Evolutionary conservation across 2,329 filamentous ascomycete species (phyloP), one percentile per base, ranked within the genome.

Genomic region (Fusarium aywerte): DNA sequence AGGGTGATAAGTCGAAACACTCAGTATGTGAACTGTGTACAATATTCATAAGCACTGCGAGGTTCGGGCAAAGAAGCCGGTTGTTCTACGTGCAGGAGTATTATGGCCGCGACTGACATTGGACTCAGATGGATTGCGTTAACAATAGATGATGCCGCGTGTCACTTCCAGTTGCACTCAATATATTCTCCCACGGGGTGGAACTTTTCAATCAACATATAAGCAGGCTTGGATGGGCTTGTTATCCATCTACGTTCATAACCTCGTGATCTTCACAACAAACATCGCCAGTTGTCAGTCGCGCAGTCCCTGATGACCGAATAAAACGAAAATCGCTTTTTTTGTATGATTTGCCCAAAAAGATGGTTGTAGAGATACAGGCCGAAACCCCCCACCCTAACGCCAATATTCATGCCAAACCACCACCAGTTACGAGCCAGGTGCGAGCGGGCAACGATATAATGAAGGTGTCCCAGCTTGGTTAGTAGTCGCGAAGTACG

Each of bases 401-500:
- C 33, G 53, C 55, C 49, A 44, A 40, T 35, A 40, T 40, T 35
- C 36, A 62, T 50, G 44, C 35, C 20, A 60, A 48, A 43, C 39
- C 23, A 18, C 39, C 23, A 18, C 27, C 36, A 52, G 51, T 49
- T 53, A 10, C 29, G 39, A 18, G 25, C 36, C 35, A 38, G 29
- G 16, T 39, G 27, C 15, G 47, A 43, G 40, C n/a, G 18, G 11
- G 42, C 31, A 32, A 35, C 36, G 50, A 65, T 32, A n/a, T 43
- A 51, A 45, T 21, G 23, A 31, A 43, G 25, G 18, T 7, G 29
- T 13, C 7, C 7, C 25, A 13, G 25, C 40, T 29, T 27, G 10
- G 40, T 62, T 45, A 93, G 72, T 87, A 94, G 76, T 99, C 96
- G 65, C 92, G 85, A 70, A 98, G 85, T 13, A 96, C 85, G 25